phyloP scores from a whole-genome alignment of 2,329 filamentous ascomycete species.

The Lachnellula occidentalis region DNA sequence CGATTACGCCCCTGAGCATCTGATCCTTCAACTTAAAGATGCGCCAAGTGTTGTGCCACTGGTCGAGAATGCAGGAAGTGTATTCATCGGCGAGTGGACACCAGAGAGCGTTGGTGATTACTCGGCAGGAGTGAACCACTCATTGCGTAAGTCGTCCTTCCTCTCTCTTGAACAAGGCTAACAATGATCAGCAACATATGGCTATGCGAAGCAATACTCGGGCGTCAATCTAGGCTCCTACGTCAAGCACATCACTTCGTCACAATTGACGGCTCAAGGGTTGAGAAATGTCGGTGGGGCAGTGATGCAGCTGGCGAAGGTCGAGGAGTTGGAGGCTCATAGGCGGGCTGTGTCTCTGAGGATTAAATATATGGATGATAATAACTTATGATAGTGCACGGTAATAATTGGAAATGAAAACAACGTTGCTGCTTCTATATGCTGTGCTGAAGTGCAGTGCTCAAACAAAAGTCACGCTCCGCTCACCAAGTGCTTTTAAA shows the following conservation, averaged over 20 bases:
- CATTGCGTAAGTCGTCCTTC: conserved; percentile 66
- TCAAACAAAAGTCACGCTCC: no score
- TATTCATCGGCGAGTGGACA: conserved; percentile 95
- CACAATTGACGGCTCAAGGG: conserved; percentile 80
- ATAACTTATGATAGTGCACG: conserved; percentile 16
- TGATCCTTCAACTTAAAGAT: conserved; percentile 83
- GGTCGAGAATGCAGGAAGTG: conserved; percentile 90
- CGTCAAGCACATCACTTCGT: conserved; percentile 96
- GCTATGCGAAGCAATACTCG: conserved; percentile 97
- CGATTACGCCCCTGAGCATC: conserved; percentile 89
- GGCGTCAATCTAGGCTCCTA: conserved; percentile 95
- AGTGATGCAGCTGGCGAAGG: conserved; percentile 91
- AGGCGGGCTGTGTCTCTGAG: conserved; percentile 66
- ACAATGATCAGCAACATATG: conserved; percentile 71
- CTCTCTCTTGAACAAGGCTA: conserved; percentile 2
- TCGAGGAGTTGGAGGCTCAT: conserved; percentile 93
- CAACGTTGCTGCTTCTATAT: no score
- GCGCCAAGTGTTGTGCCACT: conserved; percentile 68
- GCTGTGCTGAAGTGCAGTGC: no score
- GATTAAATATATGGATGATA: conserved; percentile 41
- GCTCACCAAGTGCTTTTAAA: no score
- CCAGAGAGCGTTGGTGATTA: conserved; percentile 98
- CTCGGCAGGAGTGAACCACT: conserved; percentile 96
- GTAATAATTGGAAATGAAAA: not conserved
- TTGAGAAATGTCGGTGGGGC: conserved; percentile 78